These are phyloP conservation scores for Trichoderma lentiforme DNA, from an alignment of 2,329 filamentous ascomycete species.

Conservation along the genomic window DNA sequence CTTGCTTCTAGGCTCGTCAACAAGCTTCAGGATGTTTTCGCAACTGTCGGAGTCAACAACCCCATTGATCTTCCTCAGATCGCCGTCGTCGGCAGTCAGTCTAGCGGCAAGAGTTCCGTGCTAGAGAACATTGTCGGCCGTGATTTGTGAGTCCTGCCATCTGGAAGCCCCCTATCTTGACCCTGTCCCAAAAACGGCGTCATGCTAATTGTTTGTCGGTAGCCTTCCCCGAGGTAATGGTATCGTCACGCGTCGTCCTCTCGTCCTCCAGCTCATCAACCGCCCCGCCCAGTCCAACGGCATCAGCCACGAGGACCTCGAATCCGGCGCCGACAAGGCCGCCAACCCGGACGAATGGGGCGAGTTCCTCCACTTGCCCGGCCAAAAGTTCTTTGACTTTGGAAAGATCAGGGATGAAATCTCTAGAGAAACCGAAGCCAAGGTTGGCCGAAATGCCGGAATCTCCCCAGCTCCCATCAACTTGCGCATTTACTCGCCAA, in stretches of 20 bases:
- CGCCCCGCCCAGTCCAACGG: conserved; percentile 74
- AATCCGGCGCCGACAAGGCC: conserved; percentile 71
- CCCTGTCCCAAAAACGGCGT: too few species aligned
- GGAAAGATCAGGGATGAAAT: conserved; percentile 98
- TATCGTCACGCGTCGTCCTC: conserved; percentile 92
- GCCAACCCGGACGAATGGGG: conserved; percentile 96
- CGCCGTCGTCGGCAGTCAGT: conserved; percentile 96
- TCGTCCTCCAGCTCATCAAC: conserved; percentile 98
- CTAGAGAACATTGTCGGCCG: conserved; percentile 97
- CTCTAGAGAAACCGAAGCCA: conserved; percentile 90
- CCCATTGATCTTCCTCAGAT: conserved; percentile 99
- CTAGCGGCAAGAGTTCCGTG: conserved; percentile 98
- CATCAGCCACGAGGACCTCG: conserved; percentile 61
- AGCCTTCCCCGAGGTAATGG: conserved; percentile 95
- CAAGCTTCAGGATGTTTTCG: conserved; percentile 99
- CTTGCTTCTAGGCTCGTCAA: conserved; percentile 70
- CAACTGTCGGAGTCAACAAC: conserved; percentile 97
- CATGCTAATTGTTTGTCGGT: conserved; percentile 6
- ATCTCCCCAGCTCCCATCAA: conserved; percentile 98
- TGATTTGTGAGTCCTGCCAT: conserved; percentile 75
- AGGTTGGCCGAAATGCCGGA: conserved; percentile 92
- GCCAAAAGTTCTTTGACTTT: conserved; percentile 97
- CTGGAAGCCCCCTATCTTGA: not conserved
- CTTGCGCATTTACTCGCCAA: conserved; percentile 95
- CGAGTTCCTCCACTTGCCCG: conserved; percentile 96